Evolutionary conservation across 352 stramenopile genomes (phyloP).

Genomic region (Pythium chondricola): DNA sequence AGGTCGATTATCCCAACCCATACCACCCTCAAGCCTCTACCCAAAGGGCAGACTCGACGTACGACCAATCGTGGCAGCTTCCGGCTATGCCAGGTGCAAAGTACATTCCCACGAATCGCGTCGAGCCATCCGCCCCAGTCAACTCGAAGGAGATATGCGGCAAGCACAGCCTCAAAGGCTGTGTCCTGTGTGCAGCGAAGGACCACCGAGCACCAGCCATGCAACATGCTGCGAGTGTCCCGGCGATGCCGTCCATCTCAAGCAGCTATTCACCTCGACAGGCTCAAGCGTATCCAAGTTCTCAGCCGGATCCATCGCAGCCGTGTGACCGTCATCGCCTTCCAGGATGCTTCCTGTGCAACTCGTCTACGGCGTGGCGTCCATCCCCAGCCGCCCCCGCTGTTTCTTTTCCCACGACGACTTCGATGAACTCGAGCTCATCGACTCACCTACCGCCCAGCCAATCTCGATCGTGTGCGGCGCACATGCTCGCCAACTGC

Average conservation of each 20-base stretch:
- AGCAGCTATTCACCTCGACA: not conserved
- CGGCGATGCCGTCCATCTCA: not conserved
- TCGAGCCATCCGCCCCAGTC: too few relatives aligned
- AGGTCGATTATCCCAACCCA: too few relatives aligned
- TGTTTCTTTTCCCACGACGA: conserved; percentile 12
- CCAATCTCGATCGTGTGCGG: conserved; percentile 36
- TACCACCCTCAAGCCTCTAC: too few relatives aligned
- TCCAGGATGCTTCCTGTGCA: conserved; percentile 59
- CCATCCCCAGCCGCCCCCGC: not conserved
- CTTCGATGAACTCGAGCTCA: too few relatives aligned
- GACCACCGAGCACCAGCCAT: conserved; percentile 1
- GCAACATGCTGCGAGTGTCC: not conserved
- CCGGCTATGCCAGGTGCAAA: too few relatives aligned
- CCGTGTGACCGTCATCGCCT: conserved; percentile 48
- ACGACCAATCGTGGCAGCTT: not conserved
- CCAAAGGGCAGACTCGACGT: not conserved
- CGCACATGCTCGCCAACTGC: conserved; percentile 62
- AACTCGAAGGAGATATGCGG: conserved; percentile 12
- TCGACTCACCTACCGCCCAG: too few relatives aligned
- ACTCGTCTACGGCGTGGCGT: conserved; percentile 11
- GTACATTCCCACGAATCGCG: too few relatives aligned
- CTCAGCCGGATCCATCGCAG: not conserved
- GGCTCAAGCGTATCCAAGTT: not conserved
- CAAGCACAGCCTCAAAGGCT: conserved; percentile 59
- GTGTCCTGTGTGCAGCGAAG: conserved; percentile 48